Base-by-base conservation (phyloP, 2,329 filamentous ascomycete species). In the Plectosphaerella cucumerina region DNA sequence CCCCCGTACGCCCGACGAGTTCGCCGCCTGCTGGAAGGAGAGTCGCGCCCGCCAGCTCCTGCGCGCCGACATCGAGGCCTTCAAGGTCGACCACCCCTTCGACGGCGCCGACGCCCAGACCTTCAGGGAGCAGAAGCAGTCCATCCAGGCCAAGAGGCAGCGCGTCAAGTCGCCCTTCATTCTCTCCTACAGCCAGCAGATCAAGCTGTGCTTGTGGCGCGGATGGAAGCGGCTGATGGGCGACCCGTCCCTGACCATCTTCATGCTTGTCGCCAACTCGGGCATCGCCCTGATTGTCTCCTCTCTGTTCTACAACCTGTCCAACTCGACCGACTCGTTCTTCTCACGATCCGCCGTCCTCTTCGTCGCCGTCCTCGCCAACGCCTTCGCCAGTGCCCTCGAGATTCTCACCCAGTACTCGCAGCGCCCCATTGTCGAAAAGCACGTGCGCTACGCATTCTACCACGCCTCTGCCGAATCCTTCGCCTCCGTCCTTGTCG, bases 351-450 rank as follows among this genome's bases (percentile, higher is more conserved):
- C 72, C 3, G 70, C 72, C 1, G 64, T 76, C 6, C 60, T 81
- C 1, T 83, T 83, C 65, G 70, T 81, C 17, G 73, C 76, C 2
- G 66, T 81, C 17, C 56, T 82, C 4, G 67, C 78, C 54, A 81
- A 80, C 56, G 76, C 77, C 12, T 69, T 81, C 4, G 53, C 62
- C 2, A 63, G 62, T 34, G 59, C 61, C 1, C 61, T 70, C 3
- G 68, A 70, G 67, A 63, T 70, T 39, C 23, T 69, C 39, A 67
- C 67, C 0, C 64, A 65, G 14, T 71, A 70, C 42, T 50, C 68
- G 1, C 65, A 70, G 23, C 62, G 57, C 0, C 59, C 62, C 0
- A 66, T 71, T 43, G 66, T 71, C 10, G 65, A 70, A 23, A 70
- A 70, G 42, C 67, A 71, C 4, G 49, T 59, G 5, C 65, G 68